Percentiles rank a stretch among this genome's conserved stretches.
phyloP scores from a whole-genome alignment of 305 asterid species.

The Fraxinus platypoda region DNA sequence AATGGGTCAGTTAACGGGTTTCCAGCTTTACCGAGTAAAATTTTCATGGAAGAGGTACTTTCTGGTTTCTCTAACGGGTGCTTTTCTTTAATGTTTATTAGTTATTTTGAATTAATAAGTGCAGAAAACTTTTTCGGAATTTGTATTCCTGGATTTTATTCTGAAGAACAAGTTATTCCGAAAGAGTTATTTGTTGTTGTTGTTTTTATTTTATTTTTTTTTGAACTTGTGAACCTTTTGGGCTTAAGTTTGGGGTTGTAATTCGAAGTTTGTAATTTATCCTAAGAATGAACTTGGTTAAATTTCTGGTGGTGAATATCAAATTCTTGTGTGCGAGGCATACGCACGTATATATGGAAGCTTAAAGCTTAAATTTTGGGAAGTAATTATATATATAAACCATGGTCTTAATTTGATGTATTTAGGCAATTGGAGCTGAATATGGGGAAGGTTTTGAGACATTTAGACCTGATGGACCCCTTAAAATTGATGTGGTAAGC shows the following conservation, averaged over 20 bases:
- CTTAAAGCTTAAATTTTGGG: neutral
- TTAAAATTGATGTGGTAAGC: conserved; percentile 93
- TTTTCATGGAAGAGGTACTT: conserved; percentile 79
- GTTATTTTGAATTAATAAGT: neutral
- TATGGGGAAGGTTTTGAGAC: conserved; percentile 99
- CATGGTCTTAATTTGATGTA: neutral
- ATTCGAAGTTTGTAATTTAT: neutral
- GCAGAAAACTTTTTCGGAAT: neutral
- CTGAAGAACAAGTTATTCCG: neutral
- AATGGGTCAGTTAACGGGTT: conserved; percentile 46
- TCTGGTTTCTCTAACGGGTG: neutral
- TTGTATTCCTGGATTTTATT: neutral
- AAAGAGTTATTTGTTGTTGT: neutral
- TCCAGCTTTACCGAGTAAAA: conserved; percentile 45
- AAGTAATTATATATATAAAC: neutral
- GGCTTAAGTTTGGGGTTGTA: conserved; percentile 12
- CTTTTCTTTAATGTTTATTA: neutral
- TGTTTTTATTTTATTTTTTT: no score
- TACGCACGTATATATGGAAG: neutral
- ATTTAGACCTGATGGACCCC: conserved; percentile 83
- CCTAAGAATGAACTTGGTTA: neutral
- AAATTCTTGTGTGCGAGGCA: neutral
- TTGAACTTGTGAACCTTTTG: neutral
- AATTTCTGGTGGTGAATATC: neutral
- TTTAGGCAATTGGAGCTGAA: conserved; percentile 94